A percentile compares a stretch with the other conserved stretches of the same genome.
phyloP scores from a whole-genome alignment of 257 asterid species.

The Ballota nigra region DNA sequence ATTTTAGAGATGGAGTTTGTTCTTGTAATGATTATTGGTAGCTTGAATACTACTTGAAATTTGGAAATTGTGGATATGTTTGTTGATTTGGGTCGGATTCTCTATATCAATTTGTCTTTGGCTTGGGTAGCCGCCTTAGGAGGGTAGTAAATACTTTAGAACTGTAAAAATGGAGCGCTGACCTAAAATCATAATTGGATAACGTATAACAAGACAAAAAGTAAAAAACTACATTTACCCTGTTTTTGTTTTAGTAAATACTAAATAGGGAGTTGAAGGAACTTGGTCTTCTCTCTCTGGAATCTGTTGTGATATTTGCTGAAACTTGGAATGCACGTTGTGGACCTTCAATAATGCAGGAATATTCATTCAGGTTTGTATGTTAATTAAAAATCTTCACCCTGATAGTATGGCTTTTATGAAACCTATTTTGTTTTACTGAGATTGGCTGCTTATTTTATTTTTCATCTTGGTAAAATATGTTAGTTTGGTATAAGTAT shows the following conservation, averaged over 20 bases:
- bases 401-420: neutral
- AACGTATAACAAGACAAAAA: neutral
- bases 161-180: no score
- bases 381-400: neutral
- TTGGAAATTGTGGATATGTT: neutral
- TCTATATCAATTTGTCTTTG: neutral
- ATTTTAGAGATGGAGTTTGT: constrained; percentile 66
- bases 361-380: constrained; percentile 67
- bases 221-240: no score
- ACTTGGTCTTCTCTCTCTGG: constrained; percentile 84
- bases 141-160: no score
- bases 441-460: no score
- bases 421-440: no score
- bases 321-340: constrained; percentile 79
- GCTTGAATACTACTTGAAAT: constrained; percentile 4
- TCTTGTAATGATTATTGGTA: constrained; percentile 91
- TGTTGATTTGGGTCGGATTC: neutral
- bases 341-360: constrained; percentile 85
- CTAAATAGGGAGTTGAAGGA: constrained; percentile 39
- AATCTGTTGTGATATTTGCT: constrained; percentile 77
- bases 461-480: no score
- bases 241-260: no score
- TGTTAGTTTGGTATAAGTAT: no score
- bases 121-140: no score
- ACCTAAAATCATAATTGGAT: neutral